Base-by-base conservation (phyloP, 805 yeast species). In the Saturnispora gosingensis region DNA sequence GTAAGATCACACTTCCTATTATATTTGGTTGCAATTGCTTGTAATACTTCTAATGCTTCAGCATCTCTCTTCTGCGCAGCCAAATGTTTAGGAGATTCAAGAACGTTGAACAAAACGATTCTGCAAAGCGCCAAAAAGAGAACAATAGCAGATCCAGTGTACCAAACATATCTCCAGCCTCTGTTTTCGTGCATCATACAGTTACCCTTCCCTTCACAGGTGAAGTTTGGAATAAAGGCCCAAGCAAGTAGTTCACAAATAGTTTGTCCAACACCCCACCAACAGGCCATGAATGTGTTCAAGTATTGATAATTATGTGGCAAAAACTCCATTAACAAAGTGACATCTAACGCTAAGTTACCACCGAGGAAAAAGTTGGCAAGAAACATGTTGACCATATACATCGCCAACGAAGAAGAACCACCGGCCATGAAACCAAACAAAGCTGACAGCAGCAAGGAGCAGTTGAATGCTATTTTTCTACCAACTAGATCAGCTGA, bases 261-360 rank as follows among this genome's bases (percentile, higher is more conserved):
- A 2, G 81, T 72, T 60, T 80, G 84, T 32, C 84, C 85, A 35
- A 80, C 67, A 44, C 83, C 81, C 85, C 85, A 80, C 78, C 75
- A 81, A 43, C 72, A 67, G 22, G 82, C 79, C 65, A 80, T 71
- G 36, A 76, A 67, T 2, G 83, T 77, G 48, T 75, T 68, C 55
- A 78, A 61, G 72, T 73, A 79, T 56, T 77, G 80, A 57, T 73
- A 65, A 46, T 71, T 72, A 43, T 70, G 65, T 2, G 84, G 83
- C 52, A 79, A 64, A 52, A 72, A 77, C 58, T 79, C 82, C 36
- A 78, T 60, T 56, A 76, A 76, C 8, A 76, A 75, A 40, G 80
- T 70, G 18, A 80, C 74, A 59, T 78, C 83, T 20, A 77, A 62
- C 4, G 76, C 80, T 54, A 79, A 67, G 56, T 80, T 80, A 43